Conservation (phyloP, 1,284 basidiomycete species). For the Apiotrichum domesticum region DNA sequence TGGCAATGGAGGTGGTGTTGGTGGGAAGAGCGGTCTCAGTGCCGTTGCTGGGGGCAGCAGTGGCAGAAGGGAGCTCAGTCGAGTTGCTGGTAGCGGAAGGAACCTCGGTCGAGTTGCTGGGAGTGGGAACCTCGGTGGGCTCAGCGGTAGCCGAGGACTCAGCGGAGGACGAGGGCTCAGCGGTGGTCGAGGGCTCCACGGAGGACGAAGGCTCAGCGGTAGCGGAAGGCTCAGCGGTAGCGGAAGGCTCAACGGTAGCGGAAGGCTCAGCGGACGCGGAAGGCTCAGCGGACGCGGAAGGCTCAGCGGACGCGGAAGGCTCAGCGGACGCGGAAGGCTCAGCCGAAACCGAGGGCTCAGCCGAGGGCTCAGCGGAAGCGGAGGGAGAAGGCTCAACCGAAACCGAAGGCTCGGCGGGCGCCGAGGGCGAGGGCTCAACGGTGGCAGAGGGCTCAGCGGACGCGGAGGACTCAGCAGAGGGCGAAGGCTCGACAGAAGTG, state of each 20-base stretch:
- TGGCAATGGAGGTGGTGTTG: conserved; percentile 1
- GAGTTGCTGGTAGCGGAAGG: not conserved
- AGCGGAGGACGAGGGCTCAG: not conserved
- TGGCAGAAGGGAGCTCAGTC: conserved; percentile 2
- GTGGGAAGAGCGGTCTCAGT: conserved; percentile 1
- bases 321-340: not conserved
- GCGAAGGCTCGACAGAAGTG: not conserved
- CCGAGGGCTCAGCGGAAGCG: not conserved
- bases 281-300: not conserved
- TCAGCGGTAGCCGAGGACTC: too few species aligned
- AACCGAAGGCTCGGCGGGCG: not conserved
- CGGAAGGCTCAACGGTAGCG: not conserved
- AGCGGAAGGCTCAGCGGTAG: not conserved
- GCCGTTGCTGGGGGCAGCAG: not conserved
- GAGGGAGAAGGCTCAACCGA: conserved; percentile 1
- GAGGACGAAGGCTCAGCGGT: conserved; percentile 1
- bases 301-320: not conserved
- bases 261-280: not conserved
- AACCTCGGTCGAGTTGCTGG: not conserved
- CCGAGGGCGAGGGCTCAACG: not conserved
- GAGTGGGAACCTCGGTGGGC: conserved; percentile 2
- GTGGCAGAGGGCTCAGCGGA: not conserved
- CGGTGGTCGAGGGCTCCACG: conserved; percentile 7
- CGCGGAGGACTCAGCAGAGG: not conserved
- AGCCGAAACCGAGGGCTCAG: not conserved